A percentile compares a stretch with the other conserved stretches of the same genome.
Evolutionary conservation across 805 yeast species (phyloP).

Genomic region (Kodamaea lidongshanica): DNA sequence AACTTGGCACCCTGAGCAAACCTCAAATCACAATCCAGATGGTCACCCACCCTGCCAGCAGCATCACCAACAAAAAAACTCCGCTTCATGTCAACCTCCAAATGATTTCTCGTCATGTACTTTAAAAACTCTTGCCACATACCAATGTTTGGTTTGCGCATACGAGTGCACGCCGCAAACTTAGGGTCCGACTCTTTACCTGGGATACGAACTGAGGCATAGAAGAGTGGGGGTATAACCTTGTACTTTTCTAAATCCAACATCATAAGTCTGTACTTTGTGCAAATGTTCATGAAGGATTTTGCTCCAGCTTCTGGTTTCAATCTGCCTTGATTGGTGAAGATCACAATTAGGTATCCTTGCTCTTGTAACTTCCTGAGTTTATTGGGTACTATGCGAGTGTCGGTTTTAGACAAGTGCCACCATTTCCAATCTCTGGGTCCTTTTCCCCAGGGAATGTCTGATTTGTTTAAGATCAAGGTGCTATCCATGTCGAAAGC

Average conservation of each 20-base stretch:
- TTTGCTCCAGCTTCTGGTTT: conserved; percentile 32
- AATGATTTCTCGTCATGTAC: conserved; percentile 27
- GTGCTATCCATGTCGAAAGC: conserved; percentile 89
- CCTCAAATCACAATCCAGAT: conserved; percentile 67
- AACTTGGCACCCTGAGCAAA: conserved; percentile 57
- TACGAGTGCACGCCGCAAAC: conserved; percentile 25
- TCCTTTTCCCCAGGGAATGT: conserved; percentile 48
- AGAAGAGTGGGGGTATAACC: conserved; percentile 35
- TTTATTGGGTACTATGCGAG: conserved; percentile 17
- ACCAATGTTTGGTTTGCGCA: conserved; percentile 73
- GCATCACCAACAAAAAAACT: conserved; percentile 92
- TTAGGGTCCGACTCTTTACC: conserved; percentile 20
- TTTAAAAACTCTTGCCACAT: conserved; percentile 58
- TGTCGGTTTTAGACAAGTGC: conserved; percentile 11
- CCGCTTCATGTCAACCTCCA: conserved; percentile 31
- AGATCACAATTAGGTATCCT: conserved; percentile 51
- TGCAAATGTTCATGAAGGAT: conserved; percentile 34
- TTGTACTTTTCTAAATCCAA: conserved; percentile 14
- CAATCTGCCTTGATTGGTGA: conserved; percentile 82
- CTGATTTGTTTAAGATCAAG: conserved; percentile 59
- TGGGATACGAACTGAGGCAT: conserved; percentile 60
- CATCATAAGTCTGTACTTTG: conserved; percentile 37
- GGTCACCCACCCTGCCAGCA: conserved; percentile 76
- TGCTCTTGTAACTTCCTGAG: conserved; percentile 18
- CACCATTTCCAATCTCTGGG: conserved; percentile 71